These are phyloP conservation scores for Vararia minispora DNA, from an alignment of 768 basidiomycete genomes.

Conservation along the genomic window DNA sequence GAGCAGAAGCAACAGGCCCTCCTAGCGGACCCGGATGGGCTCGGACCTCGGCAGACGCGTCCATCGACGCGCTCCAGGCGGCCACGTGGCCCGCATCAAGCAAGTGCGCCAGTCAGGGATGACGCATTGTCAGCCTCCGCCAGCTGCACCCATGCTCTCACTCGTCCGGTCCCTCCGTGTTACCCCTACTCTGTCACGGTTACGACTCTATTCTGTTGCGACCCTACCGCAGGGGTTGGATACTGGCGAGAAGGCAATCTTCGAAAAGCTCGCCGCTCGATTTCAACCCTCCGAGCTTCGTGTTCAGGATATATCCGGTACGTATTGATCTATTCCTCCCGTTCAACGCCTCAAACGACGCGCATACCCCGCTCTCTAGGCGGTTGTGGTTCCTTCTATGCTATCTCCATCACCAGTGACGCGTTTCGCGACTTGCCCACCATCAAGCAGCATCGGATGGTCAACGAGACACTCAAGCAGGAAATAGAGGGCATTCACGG, in stretches of 20 bases:
- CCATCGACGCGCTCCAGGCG: not conserved
- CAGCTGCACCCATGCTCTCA: slow-evolving; percentile 15
- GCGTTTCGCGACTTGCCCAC: slow-evolving; percentile 77
- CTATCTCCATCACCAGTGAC: slow-evolving; percentile 78
- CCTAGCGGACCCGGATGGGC: too few species aligned
- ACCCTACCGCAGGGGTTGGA: slow-evolving; percentile 19
- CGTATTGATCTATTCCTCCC: slow-evolving; percentile 15
- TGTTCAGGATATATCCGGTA: slow-evolving; percentile 95
- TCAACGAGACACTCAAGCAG: slow-evolving; percentile 74
- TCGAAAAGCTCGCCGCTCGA: slow-evolving; percentile 55
- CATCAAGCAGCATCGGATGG: slow-evolving; percentile 89
- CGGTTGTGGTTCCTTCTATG: slow-evolving; percentile 96
- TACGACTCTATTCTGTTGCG: slow-evolving; percentile 12
- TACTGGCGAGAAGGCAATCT: slow-evolving; percentile 63
- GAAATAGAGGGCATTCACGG: slow-evolving; percentile 93
- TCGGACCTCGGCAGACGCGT: too few species aligned
- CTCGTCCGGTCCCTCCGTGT: slow-evolving; percentile 15
- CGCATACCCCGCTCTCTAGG: slow-evolving; percentile 33
- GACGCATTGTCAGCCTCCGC: not conserved
- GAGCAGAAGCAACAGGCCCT: too few species aligned
- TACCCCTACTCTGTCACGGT: slow-evolving; percentile 7
- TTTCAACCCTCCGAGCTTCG: slow-evolving; percentile 75
- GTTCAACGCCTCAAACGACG: not conserved
- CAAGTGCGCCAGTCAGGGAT: too few species aligned
- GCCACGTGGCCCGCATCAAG: too few species aligned